Evolutionary conservation across 257 asterid genomes (phyloP).

Genomic region (Penstemon barbatus): DNA sequence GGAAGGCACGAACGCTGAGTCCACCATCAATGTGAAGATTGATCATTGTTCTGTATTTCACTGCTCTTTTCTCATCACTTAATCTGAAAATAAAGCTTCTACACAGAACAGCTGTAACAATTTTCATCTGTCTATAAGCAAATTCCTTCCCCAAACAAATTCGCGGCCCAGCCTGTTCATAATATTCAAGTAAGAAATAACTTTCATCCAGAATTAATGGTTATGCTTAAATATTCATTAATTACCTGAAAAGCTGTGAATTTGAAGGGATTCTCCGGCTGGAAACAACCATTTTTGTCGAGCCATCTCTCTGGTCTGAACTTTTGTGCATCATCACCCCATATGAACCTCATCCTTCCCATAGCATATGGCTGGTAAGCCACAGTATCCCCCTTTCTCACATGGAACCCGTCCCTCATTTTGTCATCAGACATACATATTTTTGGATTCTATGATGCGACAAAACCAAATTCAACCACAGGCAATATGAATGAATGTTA

Average conservation of each 20-base stretch:
- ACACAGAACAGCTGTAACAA: slow-evolving; percentile 47
- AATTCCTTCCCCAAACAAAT: slow-evolving; percentile 62
- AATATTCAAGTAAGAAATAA: background rate
- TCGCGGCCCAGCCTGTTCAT: slow-evolving; percentile 55
- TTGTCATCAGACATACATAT: slow-evolving; percentile 48
- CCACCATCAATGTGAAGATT: slow-evolving; percentile 59
- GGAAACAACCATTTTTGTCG: slow-evolving; percentile 45
- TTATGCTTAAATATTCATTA: background rate
- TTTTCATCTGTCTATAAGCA: slow-evolving; percentile 63
- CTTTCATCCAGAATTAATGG: background rate
- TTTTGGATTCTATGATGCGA: slow-evolving; percentile 41
- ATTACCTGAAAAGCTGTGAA: slow-evolving; percentile 64
- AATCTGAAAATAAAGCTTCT: slow-evolving; percentile 42
- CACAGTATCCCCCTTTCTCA: slow-evolving; percentile 48
- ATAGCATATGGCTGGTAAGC: slow-evolving; percentile 59
- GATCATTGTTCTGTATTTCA: slow-evolving; percentile 56
- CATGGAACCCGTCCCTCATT: slow-evolving; percentile 47
- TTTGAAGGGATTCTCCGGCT: slow-evolving; percentile 50
- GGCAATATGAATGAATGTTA: too few relatives aligned
- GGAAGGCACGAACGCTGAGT: slow-evolving; percentile 43
- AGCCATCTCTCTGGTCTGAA: slow-evolving; percentile 67
- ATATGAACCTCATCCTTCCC: slow-evolving; percentile 60
- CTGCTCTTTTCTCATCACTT: slow-evolving; percentile 36
- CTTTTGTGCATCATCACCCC: slow-evolving; percentile 57
- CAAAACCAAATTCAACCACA: background rate